These are phyloP conservation scores for Komagataella ulmi DNA, from an alignment of 805 yeast genomes.

Conservation along the genomic window DNA sequence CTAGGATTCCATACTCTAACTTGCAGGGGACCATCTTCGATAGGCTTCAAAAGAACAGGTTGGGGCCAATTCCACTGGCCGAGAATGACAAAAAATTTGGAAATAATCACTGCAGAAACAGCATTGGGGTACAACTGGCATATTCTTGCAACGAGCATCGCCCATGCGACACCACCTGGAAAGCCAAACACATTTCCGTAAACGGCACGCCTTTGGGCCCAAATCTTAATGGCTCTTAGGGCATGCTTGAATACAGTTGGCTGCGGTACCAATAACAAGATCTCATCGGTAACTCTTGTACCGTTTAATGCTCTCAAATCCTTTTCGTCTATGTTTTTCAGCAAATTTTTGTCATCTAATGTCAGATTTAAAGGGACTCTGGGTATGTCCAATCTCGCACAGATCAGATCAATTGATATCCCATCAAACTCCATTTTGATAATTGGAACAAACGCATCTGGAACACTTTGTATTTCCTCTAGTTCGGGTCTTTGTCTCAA, in stretches of 20 bases:
- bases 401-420: conserved; percentile 84
- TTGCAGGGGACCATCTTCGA: conserved; percentile 94
- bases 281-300: conserved; percentile 94
- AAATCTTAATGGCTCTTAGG: conserved; percentile 79
- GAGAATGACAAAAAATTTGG: conserved; percentile 76
- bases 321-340: conserved; percentile 81
- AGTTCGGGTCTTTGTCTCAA: conserved; percentile 65
- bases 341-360: conserved; percentile 70
- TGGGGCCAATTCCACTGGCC: conserved; percentile 97
- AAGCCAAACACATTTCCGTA: conserved; percentile 94
- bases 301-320: conserved; percentile 89
- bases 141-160: conserved; percentile 95
- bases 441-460: conserved; percentile 97
- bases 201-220: conserved; percentile 94
- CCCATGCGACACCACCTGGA: conserved; percentile 99
- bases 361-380: conserved; percentile 69
- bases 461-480: conserved; percentile 86
- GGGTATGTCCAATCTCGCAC: conserved; percentile 72
- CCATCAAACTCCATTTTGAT: conserved; percentile 83
- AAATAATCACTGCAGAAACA: conserved; percentile 82
- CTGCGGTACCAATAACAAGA: conserved; percentile 79
- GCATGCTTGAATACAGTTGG: conserved; percentile 90
- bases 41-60: conserved; percentile 83
- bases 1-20: conserved; percentile 96
- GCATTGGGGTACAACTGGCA: conserved; percentile 97